Evolutionary conservation across 371 early-diverging fungal species (phyloP), one percentile per base, ranked within the genome.

Genomic region (Mucor velutinosus): DNA sequence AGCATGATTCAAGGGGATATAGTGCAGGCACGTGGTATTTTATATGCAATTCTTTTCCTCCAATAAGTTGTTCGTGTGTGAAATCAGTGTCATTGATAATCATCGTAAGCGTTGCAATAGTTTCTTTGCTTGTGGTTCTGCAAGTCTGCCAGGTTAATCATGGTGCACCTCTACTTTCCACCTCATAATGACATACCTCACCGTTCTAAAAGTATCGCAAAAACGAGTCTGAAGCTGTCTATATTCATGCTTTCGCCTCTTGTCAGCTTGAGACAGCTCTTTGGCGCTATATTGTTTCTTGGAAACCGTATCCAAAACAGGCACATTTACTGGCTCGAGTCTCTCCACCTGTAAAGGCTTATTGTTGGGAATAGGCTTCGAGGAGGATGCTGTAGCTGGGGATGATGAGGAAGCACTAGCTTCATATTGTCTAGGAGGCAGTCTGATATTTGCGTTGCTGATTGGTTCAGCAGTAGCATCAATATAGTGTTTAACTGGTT

Each of bases 1-100:
- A 67, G 62, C 87, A 84, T 0, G 85, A 78, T 17, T 81, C 71
- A 5, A 86, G 64, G 49, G 88, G 88, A 55, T 86, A 88, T 19
- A 71, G 33, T 29, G 25, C 62, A 6, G 88, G 88, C 25, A 88
- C 59, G 35, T 74, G 59, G 32, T 82, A 88, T 62, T 75, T 75
- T 23, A 80, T 58, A 29, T 65, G 56, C 15, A 78, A 35, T 17
- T 69, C 67, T 17, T 57, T 73, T 17, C 68, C 72, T n/a, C 72
- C 76, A 30, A 79, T 58, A 11, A 66, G 35, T 39, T 76, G 71
- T 27, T 73, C 73, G 37, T 64, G 68, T 0, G 65, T 67, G 58
- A 80, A 80, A 3, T 77, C 73, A 7, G 76, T 69, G 64, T 84
- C 82, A 23, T 73, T 78, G 53, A 78, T 69, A 1, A 49, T 30